phyloP scores from a whole-genome alignment of 306 rosid genomes.

The Sechiopsis laciniata region DNA sequence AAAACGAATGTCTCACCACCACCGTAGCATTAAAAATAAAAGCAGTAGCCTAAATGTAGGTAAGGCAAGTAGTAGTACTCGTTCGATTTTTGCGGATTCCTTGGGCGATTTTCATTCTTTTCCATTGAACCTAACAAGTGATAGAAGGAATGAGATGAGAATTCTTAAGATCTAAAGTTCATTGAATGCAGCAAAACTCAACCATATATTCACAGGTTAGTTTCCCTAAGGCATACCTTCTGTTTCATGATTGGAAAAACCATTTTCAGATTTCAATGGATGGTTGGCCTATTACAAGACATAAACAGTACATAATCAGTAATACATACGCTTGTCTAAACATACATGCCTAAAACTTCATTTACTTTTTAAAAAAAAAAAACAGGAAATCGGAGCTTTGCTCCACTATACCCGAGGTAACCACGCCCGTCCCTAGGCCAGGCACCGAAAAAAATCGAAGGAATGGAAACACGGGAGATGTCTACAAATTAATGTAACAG shows the following conservation, averaged over 20 bases:
- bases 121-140: constrained; percentile 43
- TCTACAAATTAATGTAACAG: too few relatives aligned
- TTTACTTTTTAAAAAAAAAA: not conserved
- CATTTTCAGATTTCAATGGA: constrained; percentile 32
- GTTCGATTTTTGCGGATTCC: constrained; percentile 30
- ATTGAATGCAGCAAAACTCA: not conserved
- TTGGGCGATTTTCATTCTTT: constrained; percentile 36
- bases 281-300: constrained; percentile 37
- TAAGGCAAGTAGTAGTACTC: constrained; percentile 48
- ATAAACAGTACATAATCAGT: constrained; percentile 21
- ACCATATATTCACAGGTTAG: not conserved
- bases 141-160: not conserved
- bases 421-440: too few relatives aligned
- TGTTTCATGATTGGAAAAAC: constrained; percentile 31
- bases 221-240: constrained; percentile 13
- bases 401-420: too few relatives aligned
- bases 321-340: constrained; percentile 6
- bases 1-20: too few relatives aligned
- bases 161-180: not conserved
- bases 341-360: constrained; percentile 1
- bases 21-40: constrained; percentile 24
- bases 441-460: too few relatives aligned
- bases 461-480: too few relatives aligned
- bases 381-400: too few relatives aligned
- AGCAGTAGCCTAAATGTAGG: constrained; percentile 31